Percentiles rank a stretch among this genome's conserved stretches.
Evolutionary conservation across 495 filamentous ascomycete species (phyloP).

Genomic region (Penicillium paxilli): DNA sequence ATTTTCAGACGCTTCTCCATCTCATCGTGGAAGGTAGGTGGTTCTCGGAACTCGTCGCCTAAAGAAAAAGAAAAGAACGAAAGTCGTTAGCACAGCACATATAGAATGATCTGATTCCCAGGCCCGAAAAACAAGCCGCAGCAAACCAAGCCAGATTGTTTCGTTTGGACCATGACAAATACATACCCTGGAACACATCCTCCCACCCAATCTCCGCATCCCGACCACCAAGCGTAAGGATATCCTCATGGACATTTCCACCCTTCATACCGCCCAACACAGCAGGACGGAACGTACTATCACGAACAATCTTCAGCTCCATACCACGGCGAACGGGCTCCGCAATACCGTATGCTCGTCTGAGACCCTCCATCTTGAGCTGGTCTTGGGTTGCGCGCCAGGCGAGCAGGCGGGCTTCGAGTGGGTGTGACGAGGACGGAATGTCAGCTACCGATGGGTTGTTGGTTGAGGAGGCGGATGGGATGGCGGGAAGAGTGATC

Average conservation of each 20-base stretch:
- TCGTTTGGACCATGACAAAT: too few species aligned
- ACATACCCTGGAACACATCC: constrained; percentile 72
- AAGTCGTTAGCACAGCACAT: too few species aligned
- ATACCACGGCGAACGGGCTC: constrained; percentile 92
- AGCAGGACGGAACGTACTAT: constrained; percentile 53
- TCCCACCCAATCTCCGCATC: constrained; percentile 81
- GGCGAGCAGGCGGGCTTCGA: constrained; percentile 80
- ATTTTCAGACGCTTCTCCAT: constrained; percentile 88
- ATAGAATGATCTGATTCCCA: too few species aligned
- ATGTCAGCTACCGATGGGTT: constrained; percentile 29
- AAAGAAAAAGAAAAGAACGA: constrained; percentile 11
- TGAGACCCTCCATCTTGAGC: constrained; percentile 82
- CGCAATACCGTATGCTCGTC: constrained; percentile 85
- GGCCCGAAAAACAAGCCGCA: too few species aligned
- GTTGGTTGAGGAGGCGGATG: constrained; percentile 46
- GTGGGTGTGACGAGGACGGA: constrained; percentile 73
- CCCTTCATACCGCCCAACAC: constrained; percentile 41
- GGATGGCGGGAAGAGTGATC: constrained; percentile 55
- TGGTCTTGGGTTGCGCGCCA: constrained; percentile 85
- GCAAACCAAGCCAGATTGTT: too few species aligned
- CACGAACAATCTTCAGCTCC: constrained; percentile 83
- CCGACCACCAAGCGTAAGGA: constrained; percentile 66
- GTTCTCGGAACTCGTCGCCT: constrained; percentile 63
- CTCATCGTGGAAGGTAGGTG: constrained; percentile 79
- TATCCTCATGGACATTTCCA: constrained; percentile 69